Conservation (phyloP, 1,139 yeast genomes). For the Hansenula lynferdii region DNA sequence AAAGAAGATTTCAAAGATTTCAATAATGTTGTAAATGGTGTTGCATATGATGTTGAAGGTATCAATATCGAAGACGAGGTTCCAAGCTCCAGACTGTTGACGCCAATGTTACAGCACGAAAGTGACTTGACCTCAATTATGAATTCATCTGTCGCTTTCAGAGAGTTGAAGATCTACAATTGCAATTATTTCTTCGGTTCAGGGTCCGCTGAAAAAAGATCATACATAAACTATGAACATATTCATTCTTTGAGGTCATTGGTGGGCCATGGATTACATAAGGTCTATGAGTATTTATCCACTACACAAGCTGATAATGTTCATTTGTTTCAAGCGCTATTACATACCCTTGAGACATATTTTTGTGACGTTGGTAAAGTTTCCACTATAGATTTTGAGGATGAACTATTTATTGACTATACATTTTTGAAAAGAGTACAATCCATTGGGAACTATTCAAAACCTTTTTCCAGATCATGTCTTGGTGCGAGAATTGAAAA, state of each 20-base stretch:
- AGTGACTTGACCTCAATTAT: constrained; percentile 20
- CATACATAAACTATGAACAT: constrained; percentile 48
- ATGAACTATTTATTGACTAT: constrained; percentile 38
- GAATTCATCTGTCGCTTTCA: constrained; percentile 38
- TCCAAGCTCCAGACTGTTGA: constrained; percentile 18
- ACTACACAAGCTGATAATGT: constrained; percentile 60
- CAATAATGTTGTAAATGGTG: constrained; percentile 1
- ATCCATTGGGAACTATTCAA: constrained; percentile 45
- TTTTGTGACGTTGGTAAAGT: constrained; percentile 82
- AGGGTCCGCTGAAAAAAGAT: constrained; percentile 39
- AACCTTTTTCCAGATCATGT: constrained; percentile 77
- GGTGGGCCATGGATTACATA: constrained; percentile 68
- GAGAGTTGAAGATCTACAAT: constrained; percentile 57
- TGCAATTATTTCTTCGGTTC: constrained; percentile 46
- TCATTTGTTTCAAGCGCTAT: constrained; percentile 58
- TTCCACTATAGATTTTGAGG: constrained; percentile 54
- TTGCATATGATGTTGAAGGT: constrained; percentile 21
- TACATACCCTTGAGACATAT: constrained; percentile 74
- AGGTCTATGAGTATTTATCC: constrained; percentile 45
- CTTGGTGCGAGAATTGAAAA: constrained; percentile 73
- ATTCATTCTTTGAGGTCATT: constrained; percentile 58
- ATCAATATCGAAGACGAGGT: constrained; percentile 18
- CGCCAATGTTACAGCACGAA: constrained; percentile 26
- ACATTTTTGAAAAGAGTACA: constrained; percentile 43
- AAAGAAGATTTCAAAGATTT: constrained; percentile 7